Evolutionary conservation across 192 early-diverging fungal species (phyloP), one percentile per base, ranked within the genome.

Genomic region (Mortierella hygrophila): DNA sequence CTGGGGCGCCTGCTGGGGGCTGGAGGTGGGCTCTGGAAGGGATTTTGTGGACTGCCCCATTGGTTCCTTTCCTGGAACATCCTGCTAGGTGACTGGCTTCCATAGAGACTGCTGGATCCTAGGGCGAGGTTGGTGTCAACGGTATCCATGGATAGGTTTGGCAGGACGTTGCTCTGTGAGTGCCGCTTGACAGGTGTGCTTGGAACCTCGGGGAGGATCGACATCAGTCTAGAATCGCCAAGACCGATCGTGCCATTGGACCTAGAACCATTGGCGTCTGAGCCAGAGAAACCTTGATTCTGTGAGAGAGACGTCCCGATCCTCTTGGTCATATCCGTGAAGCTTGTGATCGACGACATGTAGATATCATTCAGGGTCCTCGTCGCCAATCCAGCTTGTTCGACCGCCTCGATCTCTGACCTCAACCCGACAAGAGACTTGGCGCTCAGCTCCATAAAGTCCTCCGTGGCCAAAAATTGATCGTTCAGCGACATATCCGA

Each of bases 401-500:
- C 82, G 10, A 79, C 63, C 7, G 78, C 44, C 68, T 85, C 82
- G 32, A 85, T 85, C 44, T 85, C 82, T 13, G 82, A 41, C 52
- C 82, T 46, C 52, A 85, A 26, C 1, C 82, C 82, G 6, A 85
- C 77, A n/a, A 85, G 74, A 16, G 77, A 79, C 23, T 78, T 44
- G 8, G 82, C 82, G 38, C 82, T 85, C 15, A 85, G 52, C 40
- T 85, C 82, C 82, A 85, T 85, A 79, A 85, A 85, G 38, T 85
- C 78, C 4, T 85, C 77, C 35, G 82, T 85, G 7, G 82, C 82
- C 32, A 71, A 15, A 76, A 85, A 85, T 68, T 85, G 82, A 4
- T 85, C 82, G 13, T 73, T 70, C 40, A 85, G 55, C 1, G 82
- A 79, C 41, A 72, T 55, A 42, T 85, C 82, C 21, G 77, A 79